phyloP scores from a whole-genome alignment of 2,329 filamentous ascomycete genomes.

The Verticillium klebahnii region DNA sequence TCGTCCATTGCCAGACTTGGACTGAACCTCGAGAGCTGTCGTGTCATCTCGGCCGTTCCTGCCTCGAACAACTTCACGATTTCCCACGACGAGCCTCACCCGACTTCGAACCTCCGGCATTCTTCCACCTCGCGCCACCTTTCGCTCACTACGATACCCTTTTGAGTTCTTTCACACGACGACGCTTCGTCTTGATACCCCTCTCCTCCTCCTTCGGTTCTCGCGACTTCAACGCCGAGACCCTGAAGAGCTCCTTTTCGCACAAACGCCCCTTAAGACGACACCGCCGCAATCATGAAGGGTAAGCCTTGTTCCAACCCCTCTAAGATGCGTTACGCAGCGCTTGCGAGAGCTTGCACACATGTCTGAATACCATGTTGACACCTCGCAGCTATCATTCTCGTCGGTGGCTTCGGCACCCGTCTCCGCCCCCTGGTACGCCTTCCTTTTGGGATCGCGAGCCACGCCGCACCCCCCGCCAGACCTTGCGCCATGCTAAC shows the following conservation, averaged over 20 bases:
- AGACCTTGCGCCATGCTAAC: conserved; percentile 5
- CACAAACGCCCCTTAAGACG: background rate
- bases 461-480: background rate
- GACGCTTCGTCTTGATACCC: background rate
- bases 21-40: background rate
- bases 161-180: background rate
- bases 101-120: background rate
- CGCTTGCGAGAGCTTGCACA: background rate
- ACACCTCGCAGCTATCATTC: conserved; percentile 75
- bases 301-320: background rate
- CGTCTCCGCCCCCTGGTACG: conserved; percentile 88
- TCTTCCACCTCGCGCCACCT: background rate
- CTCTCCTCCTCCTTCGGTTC: background rate
- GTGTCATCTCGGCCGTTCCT: background rate
- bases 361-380: conserved; percentile 1
- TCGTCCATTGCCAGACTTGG: background rate
- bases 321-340: background rate
- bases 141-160: background rate
- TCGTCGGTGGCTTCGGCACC: conserved; percentile 98
- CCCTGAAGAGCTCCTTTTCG: background rate
- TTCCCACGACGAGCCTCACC: background rate
- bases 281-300: background rate
- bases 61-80: background rate
- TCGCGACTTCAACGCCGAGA: background rate
- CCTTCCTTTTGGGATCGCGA: background rate